A percentile compares a stretch with the other conserved stretches of the same genome.
Evolutionary conservation across 805 yeast genomes (phyloP).

Genomic region (Middelhovenomyces tepae): DNA sequence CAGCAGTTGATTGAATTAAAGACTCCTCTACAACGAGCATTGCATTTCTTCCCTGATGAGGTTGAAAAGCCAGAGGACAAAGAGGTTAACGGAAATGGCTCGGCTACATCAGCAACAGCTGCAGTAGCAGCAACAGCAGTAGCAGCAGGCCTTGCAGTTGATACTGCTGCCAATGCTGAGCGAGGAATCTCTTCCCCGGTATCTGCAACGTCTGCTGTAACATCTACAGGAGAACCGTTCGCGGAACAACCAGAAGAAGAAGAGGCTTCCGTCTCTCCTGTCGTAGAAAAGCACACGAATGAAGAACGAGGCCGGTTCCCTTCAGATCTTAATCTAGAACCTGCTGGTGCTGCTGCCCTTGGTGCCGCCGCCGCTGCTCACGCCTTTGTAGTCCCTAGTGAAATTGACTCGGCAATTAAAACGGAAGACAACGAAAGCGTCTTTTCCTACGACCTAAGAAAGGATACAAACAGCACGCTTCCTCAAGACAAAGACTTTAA

Average conservation of each 20-base stretch:
- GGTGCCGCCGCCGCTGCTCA: too few species aligned
- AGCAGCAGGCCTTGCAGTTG: constrained; percentile 1
- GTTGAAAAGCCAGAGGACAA: background rate
- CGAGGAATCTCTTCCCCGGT: constrained; percentile 13
- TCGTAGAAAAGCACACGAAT: constrained; percentile 3
- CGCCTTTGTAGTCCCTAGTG: too few species aligned
- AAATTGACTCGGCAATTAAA: too few species aligned
- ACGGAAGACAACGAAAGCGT: constrained; percentile 23
- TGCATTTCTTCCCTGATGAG: constrained; percentile 4
- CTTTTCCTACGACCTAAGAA: constrained; percentile 26
- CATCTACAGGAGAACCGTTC: constrained; percentile 21
- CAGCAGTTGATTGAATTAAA: constrained; percentile 55
- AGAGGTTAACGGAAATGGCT: background rate
- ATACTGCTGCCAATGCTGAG: constrained; percentile 3
- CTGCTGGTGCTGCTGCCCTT: too few species aligned
- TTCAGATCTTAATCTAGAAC: constrained; percentile 17
- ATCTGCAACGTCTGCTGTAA: constrained; percentile 20
- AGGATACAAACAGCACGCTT: constrained; percentile 21
- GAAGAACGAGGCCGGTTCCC: constrained; percentile 17
- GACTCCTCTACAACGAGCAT: constrained; percentile 36
- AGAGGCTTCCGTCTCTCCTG: constrained; percentile 2
- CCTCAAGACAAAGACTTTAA: constrained; percentile 22
- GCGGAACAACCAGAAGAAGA: constrained; percentile 5
- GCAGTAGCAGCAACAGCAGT: background rate
- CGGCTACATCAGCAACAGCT: background rate